phyloP scores from a whole-genome alignment of 176 grass and related monocot species.

The Hordeum marinum region DNA sequence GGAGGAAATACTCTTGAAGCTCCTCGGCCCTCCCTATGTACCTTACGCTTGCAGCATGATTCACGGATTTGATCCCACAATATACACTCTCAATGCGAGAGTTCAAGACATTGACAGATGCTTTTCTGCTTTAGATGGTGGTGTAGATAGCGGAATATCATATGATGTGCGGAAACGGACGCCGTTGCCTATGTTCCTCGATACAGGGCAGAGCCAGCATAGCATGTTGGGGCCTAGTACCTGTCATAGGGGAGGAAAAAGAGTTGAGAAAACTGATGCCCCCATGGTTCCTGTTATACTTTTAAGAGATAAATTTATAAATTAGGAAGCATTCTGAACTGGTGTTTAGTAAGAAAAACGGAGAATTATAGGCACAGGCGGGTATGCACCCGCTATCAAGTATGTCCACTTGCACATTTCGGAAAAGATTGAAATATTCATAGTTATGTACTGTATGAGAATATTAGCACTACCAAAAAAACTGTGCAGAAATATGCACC shows the following conservation, averaged over 20 bases:
- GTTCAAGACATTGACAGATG: constrained; percentile 11
- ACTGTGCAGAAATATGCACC: neutral
- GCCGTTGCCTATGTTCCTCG: constrained; percentile 56
- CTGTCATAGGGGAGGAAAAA: constrained; percentile 30
- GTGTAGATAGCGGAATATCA: constrained; percentile 48
- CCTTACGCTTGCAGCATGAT: constrained; percentile 9
- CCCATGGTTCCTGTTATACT: neutral
- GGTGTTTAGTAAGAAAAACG: neutral
- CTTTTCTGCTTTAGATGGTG: constrained; percentile 16
- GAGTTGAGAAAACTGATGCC: neutral
- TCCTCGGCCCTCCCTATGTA: constrained; percentile 19
- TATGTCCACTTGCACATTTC: neutral
- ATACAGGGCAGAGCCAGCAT: constrained; percentile 67
- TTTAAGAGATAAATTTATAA: neutral
- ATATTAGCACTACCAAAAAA: neutral
- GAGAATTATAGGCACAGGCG: neutral
- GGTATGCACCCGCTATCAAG: neutral
- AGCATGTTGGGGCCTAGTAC: constrained; percentile 71
- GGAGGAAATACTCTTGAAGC: neutral
- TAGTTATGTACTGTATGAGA: neutral
- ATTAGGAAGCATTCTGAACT: neutral
- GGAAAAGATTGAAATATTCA: neutral
- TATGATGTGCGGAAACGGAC: constrained; percentile 75
- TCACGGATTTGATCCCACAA: neutral
- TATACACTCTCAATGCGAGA: neutral